phyloP scores from a whole-genome alignment of 768 basidiomycete genomes.

The Chalciporus chontae region DNA sequence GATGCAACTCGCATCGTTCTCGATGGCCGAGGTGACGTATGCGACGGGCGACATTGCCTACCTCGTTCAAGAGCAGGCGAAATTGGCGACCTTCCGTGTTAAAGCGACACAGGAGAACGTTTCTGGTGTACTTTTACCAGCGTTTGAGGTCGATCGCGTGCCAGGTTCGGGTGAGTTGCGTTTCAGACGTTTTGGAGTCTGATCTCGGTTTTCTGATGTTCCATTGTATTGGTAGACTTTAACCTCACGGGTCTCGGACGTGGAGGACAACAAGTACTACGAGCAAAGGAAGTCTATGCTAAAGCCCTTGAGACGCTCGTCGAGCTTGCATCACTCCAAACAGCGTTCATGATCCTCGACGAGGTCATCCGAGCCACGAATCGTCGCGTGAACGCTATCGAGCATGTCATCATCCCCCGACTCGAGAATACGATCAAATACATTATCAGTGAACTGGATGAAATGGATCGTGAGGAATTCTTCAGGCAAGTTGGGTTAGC shows the following conservation, averaged over 20 bases:
- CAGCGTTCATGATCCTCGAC: conserved; percentile 97
- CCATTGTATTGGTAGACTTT: conserved; percentile 59
- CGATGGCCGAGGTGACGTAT: conserved; percentile 98
- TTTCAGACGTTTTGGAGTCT: not conserved
- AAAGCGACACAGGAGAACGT: conserved; percentile 98
- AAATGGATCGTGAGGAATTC: conserved; percentile 97
- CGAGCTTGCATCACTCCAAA: conserved; percentile 94
- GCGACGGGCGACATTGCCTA: conserved; percentile 97
- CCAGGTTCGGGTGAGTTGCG: conserved; percentile 66
- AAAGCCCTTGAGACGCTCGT: conserved; percentile 97
- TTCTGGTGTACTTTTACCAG: conserved; percentile 91
- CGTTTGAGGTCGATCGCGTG: conserved; percentile 89
- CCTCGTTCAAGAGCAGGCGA: conserved; percentile 95
- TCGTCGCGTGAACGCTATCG: conserved; percentile 97
- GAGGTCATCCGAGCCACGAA: conserved; percentile 99
- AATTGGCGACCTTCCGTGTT: conserved; percentile 87
- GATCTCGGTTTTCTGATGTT: not conserved
- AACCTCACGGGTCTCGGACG: conserved; percentile 95
- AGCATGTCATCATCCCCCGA: conserved; percentile 93
- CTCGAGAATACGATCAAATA: conserved; percentile 98
- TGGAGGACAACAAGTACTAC: conserved; percentile 93
- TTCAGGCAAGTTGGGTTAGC: conserved; percentile 56
- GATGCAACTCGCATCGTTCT: conserved; percentile 98
- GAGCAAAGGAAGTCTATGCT: conserved; percentile 95
- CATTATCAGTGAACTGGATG: conserved; percentile 95